A percentile compares a stretch with the other conserved stretches of the same genome.
Evolutionary conservation across 2,329 filamentous ascomycete species (phyloP).

Genomic region (Fusarium guadeloupense): DNA sequence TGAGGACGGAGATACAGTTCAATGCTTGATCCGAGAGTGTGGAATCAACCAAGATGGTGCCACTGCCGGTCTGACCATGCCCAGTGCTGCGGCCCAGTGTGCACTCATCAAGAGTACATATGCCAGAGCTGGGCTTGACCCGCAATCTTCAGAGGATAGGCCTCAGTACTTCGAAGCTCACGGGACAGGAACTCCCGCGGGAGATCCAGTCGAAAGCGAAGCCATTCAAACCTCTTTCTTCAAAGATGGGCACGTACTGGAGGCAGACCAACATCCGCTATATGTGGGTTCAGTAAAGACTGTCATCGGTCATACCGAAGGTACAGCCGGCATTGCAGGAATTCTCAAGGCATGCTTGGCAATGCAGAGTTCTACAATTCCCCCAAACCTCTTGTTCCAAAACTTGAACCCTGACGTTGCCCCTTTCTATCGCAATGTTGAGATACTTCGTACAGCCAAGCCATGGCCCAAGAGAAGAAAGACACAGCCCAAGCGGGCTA

Average conservation of each 20-base stretch:
- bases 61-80: not conserved
- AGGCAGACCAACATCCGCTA: slow-evolving; percentile 19
- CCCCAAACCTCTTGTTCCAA: not conserved
- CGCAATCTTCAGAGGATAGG: not conserved
- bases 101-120: slow-evolving; percentile 1
- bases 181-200: slow-evolving; percentile 56
- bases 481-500: not conserved
- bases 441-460: not conserved
- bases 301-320: slow-evolving; percentile 47
- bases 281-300: slow-evolving; percentile 38
- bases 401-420: not conserved
- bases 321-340: slow-evolving; percentile 41
- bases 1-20: slow-evolving; percentile 2
- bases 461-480: not conserved
- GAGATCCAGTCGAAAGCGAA: slow-evolving; percentile 53
- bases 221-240: slow-evolving; percentile 49
- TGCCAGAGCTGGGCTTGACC: not conserved
- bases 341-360: slow-evolving; percentile 31
- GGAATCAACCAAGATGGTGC: slow-evolving; percentile 16
- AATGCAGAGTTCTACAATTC: not conserved
- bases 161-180: slow-evolving; percentile 41
- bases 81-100: not conserved
- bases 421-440: not conserved
- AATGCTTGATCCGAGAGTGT: slow-evolving; percentile 2
- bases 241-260: not conserved